phyloP scores from a whole-genome alignment of 2,329 filamentous ascomycete genomes.

The Xylaria sp. region DNA sequence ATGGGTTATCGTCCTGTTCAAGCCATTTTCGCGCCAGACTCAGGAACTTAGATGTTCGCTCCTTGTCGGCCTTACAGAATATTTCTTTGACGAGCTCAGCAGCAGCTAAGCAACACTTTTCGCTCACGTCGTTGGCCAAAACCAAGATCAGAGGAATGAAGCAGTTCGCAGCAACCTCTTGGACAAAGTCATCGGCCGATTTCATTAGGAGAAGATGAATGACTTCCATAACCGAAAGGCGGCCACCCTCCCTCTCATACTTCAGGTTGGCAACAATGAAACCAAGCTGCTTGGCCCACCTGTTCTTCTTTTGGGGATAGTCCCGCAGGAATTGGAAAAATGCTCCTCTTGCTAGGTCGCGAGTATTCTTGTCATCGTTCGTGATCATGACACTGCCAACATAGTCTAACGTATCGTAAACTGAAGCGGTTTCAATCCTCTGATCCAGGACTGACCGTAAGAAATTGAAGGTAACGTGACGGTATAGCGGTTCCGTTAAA shows the following conservation, averaged over 20 bases:
- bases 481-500: conserved; percentile 88
- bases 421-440: conserved; percentile 81
- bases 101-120: conserved; percentile 83
- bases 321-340: conserved; percentile 95
- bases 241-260: conserved; percentile 86
- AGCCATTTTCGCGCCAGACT: conserved; percentile 76
- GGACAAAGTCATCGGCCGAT: conserved; percentile 78
- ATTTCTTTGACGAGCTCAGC: conserved; percentile 79
- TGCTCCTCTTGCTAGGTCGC: conserved; percentile 84
- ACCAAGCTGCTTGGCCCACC: conserved; percentile 86
- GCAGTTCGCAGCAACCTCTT: conserved; percentile 79
- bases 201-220: conserved; percentile 86
- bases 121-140: conserved; percentile 85
- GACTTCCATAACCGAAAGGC: conserved; percentile 91
- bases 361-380: conserved; percentile 86
- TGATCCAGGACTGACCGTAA: conserved; percentile 84
- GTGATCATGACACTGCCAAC: conserved; percentile 93
- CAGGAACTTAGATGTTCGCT: conserved; percentile 73
- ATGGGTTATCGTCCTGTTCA: conserved; percentile 72
- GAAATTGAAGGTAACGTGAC: conserved; percentile 95
- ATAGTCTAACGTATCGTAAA: conserved; percentile 92
- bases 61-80: conserved; percentile 77
- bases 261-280: conserved; percentile 92
- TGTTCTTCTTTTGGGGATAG: conserved; percentile 88
- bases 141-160: conserved; percentile 88